Conservation (phyloP, 1,284 basidiomycete species). For the Mycena sp. region DNA sequence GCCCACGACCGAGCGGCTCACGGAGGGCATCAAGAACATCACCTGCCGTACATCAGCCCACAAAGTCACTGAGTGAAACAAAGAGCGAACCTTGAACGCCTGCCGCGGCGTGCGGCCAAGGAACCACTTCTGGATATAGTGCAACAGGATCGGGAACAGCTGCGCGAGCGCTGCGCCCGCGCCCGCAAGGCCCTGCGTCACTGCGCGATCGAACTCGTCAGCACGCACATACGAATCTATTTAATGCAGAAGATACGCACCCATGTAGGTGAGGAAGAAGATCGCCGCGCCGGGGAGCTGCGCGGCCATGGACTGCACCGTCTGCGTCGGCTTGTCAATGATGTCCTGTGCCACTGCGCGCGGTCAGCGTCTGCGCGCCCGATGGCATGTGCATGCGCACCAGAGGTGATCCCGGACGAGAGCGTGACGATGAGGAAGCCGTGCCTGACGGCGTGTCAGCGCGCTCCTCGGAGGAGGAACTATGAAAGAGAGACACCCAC, state of each 20-base stretch:
- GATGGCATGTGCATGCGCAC: constrained; percentile 35
- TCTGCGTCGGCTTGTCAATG: constrained; percentile 59
- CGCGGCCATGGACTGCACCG: constrained; percentile 62
- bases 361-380: not conserved
- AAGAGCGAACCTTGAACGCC: constrained; percentile 49
- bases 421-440: constrained; percentile 79
- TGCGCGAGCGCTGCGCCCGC: constrained; percentile 70
- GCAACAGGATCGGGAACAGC: constrained; percentile 66
- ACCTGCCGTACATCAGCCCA: constrained; percentile 37
- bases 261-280: constrained; percentile 83
- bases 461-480: not conserved
- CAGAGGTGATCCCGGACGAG: constrained; percentile 66
- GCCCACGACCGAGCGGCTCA: constrained; percentile 30
- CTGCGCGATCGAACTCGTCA: constrained; percentile 35
- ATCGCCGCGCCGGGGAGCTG: constrained; percentile 78
- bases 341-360: constrained; percentile 41
- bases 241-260: constrained; percentile 41
- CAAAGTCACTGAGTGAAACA: not conserved
- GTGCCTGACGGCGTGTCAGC: constrained; percentile 43
- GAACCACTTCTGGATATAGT: constrained; percentile 72
- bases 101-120: constrained; percentile 64
- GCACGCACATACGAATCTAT: not conserved
- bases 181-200: constrained; percentile 63
- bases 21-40: constrained; percentile 53
- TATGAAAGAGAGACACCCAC: constrained; percentile 46